Percentiles rank a stretch among this genome's conserved stretches.
Conservation (phyloP, 2,329 filamentous ascomycete genomes). For the Didymella keratinophila region DNA sequence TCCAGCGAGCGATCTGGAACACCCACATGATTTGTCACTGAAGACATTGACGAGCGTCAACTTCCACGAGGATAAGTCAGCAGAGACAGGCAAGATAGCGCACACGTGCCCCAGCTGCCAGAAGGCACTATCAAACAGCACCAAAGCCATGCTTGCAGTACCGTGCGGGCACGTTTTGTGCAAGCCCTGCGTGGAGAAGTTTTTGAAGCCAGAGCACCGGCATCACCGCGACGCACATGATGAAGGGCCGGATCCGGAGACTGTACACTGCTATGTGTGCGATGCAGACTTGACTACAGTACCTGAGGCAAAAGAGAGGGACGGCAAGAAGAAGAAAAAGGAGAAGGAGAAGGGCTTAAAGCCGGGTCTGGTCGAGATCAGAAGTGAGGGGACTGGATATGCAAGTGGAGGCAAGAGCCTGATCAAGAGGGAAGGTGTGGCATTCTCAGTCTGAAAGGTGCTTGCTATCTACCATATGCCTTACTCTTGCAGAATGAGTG, state of each 20-base stretch:
- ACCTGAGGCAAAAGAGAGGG: slow-evolving; percentile 46
- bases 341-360: slow-evolving; percentile 66
- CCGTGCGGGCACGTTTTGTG: slow-evolving; percentile 94
- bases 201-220: slow-evolving; percentile 64
- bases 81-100: slow-evolving; percentile 57
- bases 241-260: slow-evolving; percentile 59
- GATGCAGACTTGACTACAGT: slow-evolving; percentile 72
- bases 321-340: slow-evolving; percentile 52
- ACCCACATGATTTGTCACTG: slow-evolving; percentile 77
- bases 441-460: slow-evolving; percentile 62
- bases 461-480: too few species aligned
- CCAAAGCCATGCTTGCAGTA: slow-evolving; percentile 81
- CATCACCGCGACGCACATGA: slow-evolving; percentile 63
- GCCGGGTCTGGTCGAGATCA: slow-evolving; percentile 79
- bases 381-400: slow-evolving; percentile 90
- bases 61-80: slow-evolving; percentile 75
- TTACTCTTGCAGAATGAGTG: too few species aligned
- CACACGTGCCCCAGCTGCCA: slow-evolving; percentile 84
- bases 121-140: slow-evolving; percentile 81
- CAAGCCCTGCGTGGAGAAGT: slow-evolving; percentile 81
- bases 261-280: slow-evolving; percentile 83
- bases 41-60: slow-evolving; percentile 78
- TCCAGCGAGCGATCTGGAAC: slow-evolving; percentile 70
- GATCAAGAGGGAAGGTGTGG: slow-evolving; percentile 79
- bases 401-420: slow-evolving; percentile 84